Percentiles rank a stretch among this genome's conserved stretches.
These are phyloP conservation scores for Daldinia concentrica DNA, from an alignment of 495 filamentous ascomycete species.

Conservation along the genomic window DNA sequence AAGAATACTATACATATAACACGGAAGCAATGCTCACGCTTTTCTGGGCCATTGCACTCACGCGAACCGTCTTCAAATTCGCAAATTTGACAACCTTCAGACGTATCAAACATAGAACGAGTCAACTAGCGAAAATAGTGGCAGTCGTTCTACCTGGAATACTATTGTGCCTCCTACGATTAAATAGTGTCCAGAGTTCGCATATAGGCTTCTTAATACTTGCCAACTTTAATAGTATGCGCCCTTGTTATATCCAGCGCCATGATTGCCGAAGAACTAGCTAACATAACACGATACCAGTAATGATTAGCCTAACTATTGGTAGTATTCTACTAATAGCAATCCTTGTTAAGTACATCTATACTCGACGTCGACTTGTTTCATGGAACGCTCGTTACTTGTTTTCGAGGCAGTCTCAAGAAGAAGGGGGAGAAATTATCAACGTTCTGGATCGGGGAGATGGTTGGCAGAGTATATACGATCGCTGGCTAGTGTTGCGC, in stretches of 20 bases:
- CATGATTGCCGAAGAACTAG: too few relatives aligned
- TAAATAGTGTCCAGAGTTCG: conserved; percentile 42
- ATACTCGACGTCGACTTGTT: conserved; percentile 50
- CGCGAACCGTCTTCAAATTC: conserved; percentile 51
- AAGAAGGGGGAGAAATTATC: conserved; percentile 26
- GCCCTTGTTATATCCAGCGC: neutral
- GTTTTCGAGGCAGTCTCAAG: conserved; percentile 35
- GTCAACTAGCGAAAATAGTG: conserved; percentile 49
- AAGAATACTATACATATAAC: conserved; percentile 62
- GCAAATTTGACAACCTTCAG: conserved; percentile 25
- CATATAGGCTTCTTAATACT: conserved; percentile 50
- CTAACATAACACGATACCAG: conserved; percentile 34
- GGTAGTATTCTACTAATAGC: conserved; percentile 53
- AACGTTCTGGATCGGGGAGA: conserved; percentile 32
- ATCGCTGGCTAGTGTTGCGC: conserved; percentile 56
- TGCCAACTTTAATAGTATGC: conserved; percentile 55
- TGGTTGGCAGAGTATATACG: conserved; percentile 52
- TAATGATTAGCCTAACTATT: conserved; percentile 52
- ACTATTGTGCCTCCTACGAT: conserved; percentile 51
- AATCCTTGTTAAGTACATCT: conserved; percentile 58
- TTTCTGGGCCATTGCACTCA: conserved; percentile 57
- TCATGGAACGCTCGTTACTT: conserved; percentile 52
- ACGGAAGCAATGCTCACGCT: conserved; percentile 57
- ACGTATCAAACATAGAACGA: conserved; percentile 40
- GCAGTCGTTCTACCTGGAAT: conserved; percentile 50